Conservation (phyloP, 768 basidiomycete species). For the Russula vinacea region DNA sequence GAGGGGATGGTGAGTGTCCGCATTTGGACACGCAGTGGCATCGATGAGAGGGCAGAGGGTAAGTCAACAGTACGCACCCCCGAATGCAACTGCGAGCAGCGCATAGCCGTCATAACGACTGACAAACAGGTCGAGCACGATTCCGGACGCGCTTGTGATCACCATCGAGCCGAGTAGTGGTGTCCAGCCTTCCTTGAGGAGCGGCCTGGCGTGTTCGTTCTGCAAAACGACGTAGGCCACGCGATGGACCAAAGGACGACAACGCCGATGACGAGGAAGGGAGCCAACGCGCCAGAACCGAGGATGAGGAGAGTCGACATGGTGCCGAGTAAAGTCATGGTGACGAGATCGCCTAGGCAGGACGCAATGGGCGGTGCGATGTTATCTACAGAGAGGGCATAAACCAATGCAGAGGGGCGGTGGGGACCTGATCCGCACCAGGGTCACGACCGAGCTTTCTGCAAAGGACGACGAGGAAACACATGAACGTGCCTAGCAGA, state of each 20-base stretch:
- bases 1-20: neutral
- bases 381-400: constrained; percentile 58
- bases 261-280: constrained; percentile 50
- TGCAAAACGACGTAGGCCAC: constrained; percentile 56
- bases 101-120: constrained; percentile 85
- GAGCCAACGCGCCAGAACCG: constrained; percentile 61
- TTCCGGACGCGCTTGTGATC: constrained; percentile 83
- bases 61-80: constrained; percentile 57
- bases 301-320: constrained; percentile 70
- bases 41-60: neutral
- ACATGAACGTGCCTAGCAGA: constrained; percentile 92
- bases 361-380: constrained; percentile 93
- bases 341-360: constrained; percentile 89
- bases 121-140: constrained; percentile 88
- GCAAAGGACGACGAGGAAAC: constrained; percentile 73
- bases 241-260: constrained; percentile 46
- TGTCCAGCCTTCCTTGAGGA: constrained; percentile 83
- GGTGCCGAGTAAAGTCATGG: constrained; percentile 75
- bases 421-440: constrained; percentile 44
- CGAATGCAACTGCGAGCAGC: constrained; percentile 81
- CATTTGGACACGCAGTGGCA: neutral
- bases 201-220: constrained; percentile 65
- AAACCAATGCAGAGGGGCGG: neutral
- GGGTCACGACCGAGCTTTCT: constrained; percentile 77
- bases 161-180: constrained; percentile 89